Percentiles rank a stretch among this genome's conserved stretches.
Evolutionary conservation across 2,329 filamentous ascomycete species (phyloP).

Genomic region (Corynespora cassiicola): DNA sequence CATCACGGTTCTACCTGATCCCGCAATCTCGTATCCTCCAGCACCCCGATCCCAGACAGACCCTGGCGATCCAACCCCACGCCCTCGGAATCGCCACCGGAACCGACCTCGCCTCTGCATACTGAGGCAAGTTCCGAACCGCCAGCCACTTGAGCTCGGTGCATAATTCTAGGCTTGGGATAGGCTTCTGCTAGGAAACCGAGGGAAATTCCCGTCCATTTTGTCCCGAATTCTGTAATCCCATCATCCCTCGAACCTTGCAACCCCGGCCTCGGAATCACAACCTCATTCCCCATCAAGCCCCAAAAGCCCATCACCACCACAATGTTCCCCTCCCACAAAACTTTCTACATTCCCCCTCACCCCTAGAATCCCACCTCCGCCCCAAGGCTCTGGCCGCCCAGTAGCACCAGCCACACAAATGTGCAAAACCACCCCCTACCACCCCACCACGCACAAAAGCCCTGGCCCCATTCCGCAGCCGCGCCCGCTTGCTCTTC

Average conservation of each 20-base stretch:
- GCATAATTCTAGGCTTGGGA: too few species aligned
- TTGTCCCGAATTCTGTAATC: neutral
- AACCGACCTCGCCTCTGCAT: too few species aligned
- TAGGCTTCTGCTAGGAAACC: too few species aligned
- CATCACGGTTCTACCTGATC: neutral
- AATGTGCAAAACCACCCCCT: conserved; percentile 72
- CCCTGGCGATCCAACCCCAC: too few species aligned
- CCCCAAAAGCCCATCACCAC: conserved; percentile 64
- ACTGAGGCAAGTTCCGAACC: too few species aligned
- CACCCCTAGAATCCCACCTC: conserved; percentile 64
- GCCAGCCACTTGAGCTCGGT: too few species aligned
- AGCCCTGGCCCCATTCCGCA: conserved; percentile 66
- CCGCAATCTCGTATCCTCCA: neutral
- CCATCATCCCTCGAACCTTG: conserved; percentile 37
- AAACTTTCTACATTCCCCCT: conserved; percentile 59
- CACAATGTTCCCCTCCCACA: conserved; percentile 72
- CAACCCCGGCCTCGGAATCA: conserved; percentile 59
- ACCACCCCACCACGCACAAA: conserved; percentile 73
- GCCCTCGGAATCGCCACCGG: too few species aligned
- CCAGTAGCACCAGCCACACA: conserved; percentile 73
- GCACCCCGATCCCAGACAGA: conserved; percentile 1
- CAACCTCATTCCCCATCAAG: conserved; percentile 64
- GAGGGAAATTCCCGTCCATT: too few species aligned
- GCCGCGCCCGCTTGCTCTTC: conserved; percentile 69
- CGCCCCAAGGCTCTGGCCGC: conserved; percentile 58